Percentiles rank a stretch among this genome's conserved stretches.
These are phyloP conservation scores for Lobosporangium transversale DNA, from an alignment of 192 early-diverging fungal species.

Conservation along the genomic window DNA sequence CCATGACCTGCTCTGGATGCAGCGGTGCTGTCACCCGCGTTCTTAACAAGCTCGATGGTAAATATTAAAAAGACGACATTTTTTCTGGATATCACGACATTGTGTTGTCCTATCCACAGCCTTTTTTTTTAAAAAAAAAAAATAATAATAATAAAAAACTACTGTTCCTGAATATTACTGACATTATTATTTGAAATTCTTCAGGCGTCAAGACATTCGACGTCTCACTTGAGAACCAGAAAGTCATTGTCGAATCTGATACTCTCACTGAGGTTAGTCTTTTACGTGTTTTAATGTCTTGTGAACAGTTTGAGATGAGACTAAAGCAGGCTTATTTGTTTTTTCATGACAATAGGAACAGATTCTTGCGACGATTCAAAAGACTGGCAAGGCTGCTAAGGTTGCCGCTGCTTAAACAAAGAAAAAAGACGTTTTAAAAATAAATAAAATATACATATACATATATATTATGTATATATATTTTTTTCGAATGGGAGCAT, in stretches of 20 bases:
- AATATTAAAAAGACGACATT: background rate
- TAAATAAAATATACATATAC: too few relatives aligned
- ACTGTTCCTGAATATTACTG: too few relatives aligned
- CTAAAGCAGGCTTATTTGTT: background rate
- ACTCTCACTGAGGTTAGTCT: slow-evolving; percentile 28
- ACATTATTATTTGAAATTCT: too few relatives aligned
- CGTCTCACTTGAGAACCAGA: slow-evolving; percentile 70
- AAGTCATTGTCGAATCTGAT: slow-evolving; percentile 62
- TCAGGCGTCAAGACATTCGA: slow-evolving; percentile 57
- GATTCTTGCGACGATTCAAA: slow-evolving; percentile 41
- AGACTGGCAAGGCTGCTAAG: slow-evolving; percentile 53
- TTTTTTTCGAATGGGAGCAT: too few relatives aligned
- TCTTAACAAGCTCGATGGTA: slow-evolving; percentile 66
- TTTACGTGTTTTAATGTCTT: background rate
- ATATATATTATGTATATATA: too few relatives aligned
- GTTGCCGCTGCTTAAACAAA: slow-evolving; percentile 10
- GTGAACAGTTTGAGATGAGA: background rate
- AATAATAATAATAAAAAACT: too few relatives aligned
- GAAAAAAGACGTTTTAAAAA: too few relatives aligned
- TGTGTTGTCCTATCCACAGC: too few relatives aligned
- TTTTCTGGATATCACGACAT: too few relatives aligned
- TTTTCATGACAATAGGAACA: slow-evolving; percentile 22
- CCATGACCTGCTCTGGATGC: slow-evolving; percentile 85
- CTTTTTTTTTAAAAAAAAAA: too few relatives aligned
- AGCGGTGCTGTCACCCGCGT: slow-evolving; percentile 77